Base-by-base conservation (phyloP, 805 yeast species). In the Dipodascopsis uninucleata region DNA sequence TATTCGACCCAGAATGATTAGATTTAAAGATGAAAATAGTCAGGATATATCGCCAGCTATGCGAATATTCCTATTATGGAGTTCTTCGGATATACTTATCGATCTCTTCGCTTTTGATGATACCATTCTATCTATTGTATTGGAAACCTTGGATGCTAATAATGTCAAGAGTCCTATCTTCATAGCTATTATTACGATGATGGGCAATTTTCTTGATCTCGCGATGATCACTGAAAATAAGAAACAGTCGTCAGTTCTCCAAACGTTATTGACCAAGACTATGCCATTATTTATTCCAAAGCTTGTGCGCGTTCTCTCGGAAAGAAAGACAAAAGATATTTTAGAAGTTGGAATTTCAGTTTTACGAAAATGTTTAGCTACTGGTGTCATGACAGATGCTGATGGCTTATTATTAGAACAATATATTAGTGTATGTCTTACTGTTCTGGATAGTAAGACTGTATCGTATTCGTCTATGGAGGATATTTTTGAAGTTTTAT, bases 11-110 rank as follows among this genome's bases (percentile, higher is more conserved):
- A 76, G 94, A 58, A 69, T 93, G 55, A 69, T 49, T 1, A 68
- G 72, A 9, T 90, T 90, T 63, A 82, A 82, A 2, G 73, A 67
- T 31, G 95, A 84, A 57, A 93, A 90, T 61, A 68, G 82, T 25
- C 94, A 87, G 59, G 87, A 83, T 57, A 81, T 90, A 0, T 87
- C 97, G 0, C 75, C 95, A 0, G 61, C 90, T 34, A 67, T 89
- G 76, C 76, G 71, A 44, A 60, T 87, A 7, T 74, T 90, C 57
- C 64, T 77, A 5, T 66, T 74, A 6, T 76, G 95, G 79, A 68
- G 83, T 38, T 60, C 70, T 3, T 61, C 65, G 25, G 66, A 69
- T 4, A 66, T 68, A 18, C 69, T 81, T 29, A 66, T 72, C 36
- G 69, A 70, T 10, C 76, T 82, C 47, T 63, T 86, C 34, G 25